Base-by-base conservation (phyloP, 345 rosid genomes). In the Arabis alpina region DNA sequence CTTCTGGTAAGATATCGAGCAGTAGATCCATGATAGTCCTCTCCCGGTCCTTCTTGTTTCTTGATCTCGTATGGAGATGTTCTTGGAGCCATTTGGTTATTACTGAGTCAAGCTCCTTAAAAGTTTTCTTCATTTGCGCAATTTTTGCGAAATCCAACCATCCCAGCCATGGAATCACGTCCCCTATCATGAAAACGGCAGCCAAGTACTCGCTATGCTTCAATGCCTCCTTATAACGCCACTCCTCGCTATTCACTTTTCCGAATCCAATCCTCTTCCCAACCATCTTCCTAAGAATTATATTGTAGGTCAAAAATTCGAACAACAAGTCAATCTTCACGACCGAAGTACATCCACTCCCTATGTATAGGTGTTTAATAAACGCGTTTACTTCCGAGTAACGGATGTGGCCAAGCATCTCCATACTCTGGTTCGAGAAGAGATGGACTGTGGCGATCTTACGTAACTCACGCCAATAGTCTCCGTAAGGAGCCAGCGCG, bases 401-500 rank as follows among this genome's bases (percentile, higher is more conserved):
- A 10, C 86, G 85, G 11, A 85, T 73, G 53, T 80, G 85, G 63
- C 77, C 60, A 0, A 84, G 82, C 68, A 39, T 27, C 42, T 78
- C 85, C 4, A 86, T 68, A 16, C 91, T 74, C 52, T 77, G 82
- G 37, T 45, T 75, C 0, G 93, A 85, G 34, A 89, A 77, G 47
- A 87, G 86, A 72, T 89, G 79, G 13, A 81, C 65, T 34, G 83
- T 83, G 54, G 77, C 61, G n/a, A 87, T 61, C 70, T 84, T 87
- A 34, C 96, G 82, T 32, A 89, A 53, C 45, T 82, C 80, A 3
- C 91, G 86, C 93, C 93, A 89, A 30, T 87, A 86, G 14, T 76
- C 71, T 12, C 93, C 93, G 16, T 89, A 87, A 0, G 88, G 88
- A 8, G 81, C 83, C 8, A 89, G 23, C 4, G 82, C 71, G 2